Conservation (phyloP, 2,329 filamentous ascomycete species). For the Colletotrichum orbiculare region DNA sequence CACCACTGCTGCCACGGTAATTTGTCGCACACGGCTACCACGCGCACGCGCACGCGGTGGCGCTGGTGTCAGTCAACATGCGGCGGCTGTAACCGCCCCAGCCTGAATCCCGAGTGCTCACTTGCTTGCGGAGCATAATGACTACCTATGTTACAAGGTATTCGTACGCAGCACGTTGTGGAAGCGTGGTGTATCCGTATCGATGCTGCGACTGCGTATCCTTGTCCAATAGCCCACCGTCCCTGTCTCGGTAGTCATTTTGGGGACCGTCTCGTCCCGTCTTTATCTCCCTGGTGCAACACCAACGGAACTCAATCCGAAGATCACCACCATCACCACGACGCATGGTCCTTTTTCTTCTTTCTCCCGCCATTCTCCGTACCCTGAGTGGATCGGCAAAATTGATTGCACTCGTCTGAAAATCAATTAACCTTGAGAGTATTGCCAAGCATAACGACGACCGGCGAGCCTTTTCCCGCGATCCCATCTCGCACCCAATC, state of each 20-base stretch:
- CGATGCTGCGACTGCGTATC: no score
- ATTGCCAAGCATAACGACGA: constrained; percentile 4
- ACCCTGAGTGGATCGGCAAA: no score
- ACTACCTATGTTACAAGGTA: no score
- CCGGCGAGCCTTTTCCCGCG: background rate
- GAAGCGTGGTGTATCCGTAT: no score
- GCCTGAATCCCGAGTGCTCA: no score
- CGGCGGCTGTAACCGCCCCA: background rate
- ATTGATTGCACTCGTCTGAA: no score
- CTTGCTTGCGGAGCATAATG: no score
- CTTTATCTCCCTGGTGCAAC: constrained; percentile 5
- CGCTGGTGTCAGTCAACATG: background rate
- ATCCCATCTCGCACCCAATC: background rate
- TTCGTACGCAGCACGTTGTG: no score
- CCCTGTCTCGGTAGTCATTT: background rate
- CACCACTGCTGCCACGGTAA: background rate
- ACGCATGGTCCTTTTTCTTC: constrained; percentile 3
- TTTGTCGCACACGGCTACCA: no score
- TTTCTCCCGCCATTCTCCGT: background rate
- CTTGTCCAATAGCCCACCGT: background rate
- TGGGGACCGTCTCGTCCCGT: background rate
- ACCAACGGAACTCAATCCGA: constrained; percentile 27
- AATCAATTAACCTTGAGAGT: background rate
- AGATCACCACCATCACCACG: background rate
- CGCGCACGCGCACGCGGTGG: no score